These are phyloP conservation scores for Diaporthe caulivora DNA, from an alignment of 2,329 filamentous ascomycete genomes.

Conservation along the genomic window DNA sequence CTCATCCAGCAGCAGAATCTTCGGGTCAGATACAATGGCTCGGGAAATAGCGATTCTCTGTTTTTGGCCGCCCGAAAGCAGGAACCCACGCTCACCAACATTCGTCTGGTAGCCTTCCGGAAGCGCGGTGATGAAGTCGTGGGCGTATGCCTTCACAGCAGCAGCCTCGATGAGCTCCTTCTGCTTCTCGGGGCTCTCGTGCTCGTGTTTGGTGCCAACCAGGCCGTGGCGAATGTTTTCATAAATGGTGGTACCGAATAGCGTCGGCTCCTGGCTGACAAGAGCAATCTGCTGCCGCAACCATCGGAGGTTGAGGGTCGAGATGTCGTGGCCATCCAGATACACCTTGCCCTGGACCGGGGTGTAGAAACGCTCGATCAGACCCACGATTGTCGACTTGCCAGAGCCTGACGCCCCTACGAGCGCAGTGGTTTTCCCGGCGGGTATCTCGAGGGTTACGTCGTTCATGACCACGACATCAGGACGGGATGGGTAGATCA, in stretches of 20 bases:
- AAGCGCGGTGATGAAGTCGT: slow-evolving; percentile 86
- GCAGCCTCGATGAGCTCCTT: slow-evolving; percentile 81
- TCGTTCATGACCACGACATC: slow-evolving; percentile 91
- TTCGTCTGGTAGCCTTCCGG: slow-evolving; percentile 94
- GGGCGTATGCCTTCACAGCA: slow-evolving; percentile 91
- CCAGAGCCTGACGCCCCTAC: slow-evolving; percentile 95
- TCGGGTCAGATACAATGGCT: slow-evolving; percentile 90
- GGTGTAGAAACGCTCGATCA: slow-evolving; percentile 95
- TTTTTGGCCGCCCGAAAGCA: slow-evolving; percentile 95
- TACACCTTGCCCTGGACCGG: slow-evolving; percentile 84
- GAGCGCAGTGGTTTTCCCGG: slow-evolving; percentile 91
- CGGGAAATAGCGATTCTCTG: slow-evolving; percentile 96
- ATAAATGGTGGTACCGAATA: slow-evolving; percentile 91
- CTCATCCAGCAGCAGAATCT: slow-evolving; percentile 92
- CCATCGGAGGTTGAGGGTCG: slow-evolving; percentile 88
- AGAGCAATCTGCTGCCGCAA: slow-evolving; percentile 91
- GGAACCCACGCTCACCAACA: slow-evolving; percentile 93
- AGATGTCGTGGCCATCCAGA: slow-evolving; percentile 86
- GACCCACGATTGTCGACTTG: slow-evolving; percentile 93
- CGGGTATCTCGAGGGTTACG: slow-evolving; percentile 83
- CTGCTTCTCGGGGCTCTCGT: slow-evolving; percentile 75
- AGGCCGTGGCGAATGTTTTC: slow-evolving; percentile 92
- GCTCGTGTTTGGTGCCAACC: slow-evolving; percentile 84
- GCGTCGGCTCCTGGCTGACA: slow-evolving; percentile 91
- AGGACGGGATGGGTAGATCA: slow-evolving; percentile 93